A percentile compares a stretch with the other conserved stretches of the same genome.
Conservation (phyloP, 129 eudicot genomes). For the Flaveria robusta region DNA sequence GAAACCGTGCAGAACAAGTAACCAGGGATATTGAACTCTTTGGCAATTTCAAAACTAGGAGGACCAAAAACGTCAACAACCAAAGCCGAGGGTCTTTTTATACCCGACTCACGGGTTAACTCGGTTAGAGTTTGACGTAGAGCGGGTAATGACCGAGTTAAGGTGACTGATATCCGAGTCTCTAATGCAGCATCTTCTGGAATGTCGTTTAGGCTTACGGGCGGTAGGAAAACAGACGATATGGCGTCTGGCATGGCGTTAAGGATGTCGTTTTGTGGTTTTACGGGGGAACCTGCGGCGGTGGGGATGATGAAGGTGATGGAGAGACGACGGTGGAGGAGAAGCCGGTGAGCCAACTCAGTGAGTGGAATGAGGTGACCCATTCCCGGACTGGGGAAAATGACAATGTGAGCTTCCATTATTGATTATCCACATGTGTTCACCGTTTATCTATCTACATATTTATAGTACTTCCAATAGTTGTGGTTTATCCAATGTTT, state of each 20-base stretch:
- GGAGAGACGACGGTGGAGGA: constrained; percentile 27
- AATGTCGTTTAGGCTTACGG: constrained; percentile 35
- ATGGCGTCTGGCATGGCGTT: constrained; percentile 32
- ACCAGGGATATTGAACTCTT: constrained; percentile 31
- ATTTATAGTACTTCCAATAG: not conserved
- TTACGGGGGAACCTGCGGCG: constrained; percentile 32
- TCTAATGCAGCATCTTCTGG: constrained; percentile 25
- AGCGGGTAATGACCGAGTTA: constrained; percentile 39
- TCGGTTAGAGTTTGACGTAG: constrained; percentile 30
- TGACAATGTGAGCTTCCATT: constrained; percentile 35
- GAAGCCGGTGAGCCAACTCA: constrained; percentile 39
- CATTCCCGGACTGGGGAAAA: constrained; percentile 54
- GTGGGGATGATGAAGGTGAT: constrained; percentile 51
- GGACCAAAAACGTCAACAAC: constrained; percentile 49
- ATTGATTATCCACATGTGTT: not conserved
- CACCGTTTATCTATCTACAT: too few relatives aligned
- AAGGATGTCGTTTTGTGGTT: constrained; percentile 40
- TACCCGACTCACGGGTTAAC: constrained; percentile 10
- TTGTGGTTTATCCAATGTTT: too few relatives aligned
- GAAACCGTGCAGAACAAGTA: constrained; percentile 38
- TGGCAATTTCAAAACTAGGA: constrained; percentile 39
- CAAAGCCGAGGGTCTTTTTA: constrained; percentile 21
- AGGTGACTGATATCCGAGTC: constrained; percentile 37
- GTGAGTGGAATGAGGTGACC: constrained; percentile 52
- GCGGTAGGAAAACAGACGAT: constrained; percentile 40